A percentile compares a stretch with the other conserved stretches of the same genome.
These are phyloP conservation scores for Moringa oleifera DNA, from an alignment of 345 rosid genomes.

Conservation along the genomic window DNA sequence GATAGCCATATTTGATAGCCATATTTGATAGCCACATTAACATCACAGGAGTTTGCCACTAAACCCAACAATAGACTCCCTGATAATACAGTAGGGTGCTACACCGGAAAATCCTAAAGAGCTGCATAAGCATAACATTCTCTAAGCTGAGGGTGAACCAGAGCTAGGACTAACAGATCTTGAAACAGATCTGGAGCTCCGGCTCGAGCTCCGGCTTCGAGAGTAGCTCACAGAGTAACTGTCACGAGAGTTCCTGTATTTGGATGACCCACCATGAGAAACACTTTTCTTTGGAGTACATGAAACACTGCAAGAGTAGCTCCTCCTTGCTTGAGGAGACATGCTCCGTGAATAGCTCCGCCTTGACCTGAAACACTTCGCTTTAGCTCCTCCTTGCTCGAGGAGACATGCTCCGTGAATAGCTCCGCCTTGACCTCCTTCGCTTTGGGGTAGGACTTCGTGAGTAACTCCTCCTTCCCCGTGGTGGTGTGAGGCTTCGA, in stretches of 20 bases:
- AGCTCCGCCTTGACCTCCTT: slow-evolving; percentile 28
- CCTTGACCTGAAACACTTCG: slow-evolving; percentile 33
- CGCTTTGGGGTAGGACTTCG: slow-evolving; percentile 8
- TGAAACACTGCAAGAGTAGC: slow-evolving; percentile 28
- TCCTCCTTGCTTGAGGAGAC: slow-evolving; percentile 36
- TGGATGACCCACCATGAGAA: slow-evolving; percentile 9
- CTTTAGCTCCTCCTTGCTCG: slow-evolving; percentile 21
- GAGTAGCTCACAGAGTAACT: slow-evolving; percentile 28
- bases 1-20: no score
- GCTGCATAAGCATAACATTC: background rate
- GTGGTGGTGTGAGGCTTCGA: slow-evolving; percentile 13
- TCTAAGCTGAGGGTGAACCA: slow-evolving; percentile 24
- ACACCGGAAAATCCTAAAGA: no score
- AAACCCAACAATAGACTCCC: no score
- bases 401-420: slow-evolving; percentile 40
- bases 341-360: slow-evolving; percentile 37
- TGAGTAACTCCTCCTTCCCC: slow-evolving; percentile 6
- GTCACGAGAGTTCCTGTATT: slow-evolving; percentile 6
- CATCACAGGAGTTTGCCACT: no score
- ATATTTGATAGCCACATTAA: no score
- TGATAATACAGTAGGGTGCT: no score
- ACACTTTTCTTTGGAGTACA: slow-evolving; percentile 25
- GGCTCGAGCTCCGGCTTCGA: slow-evolving; percentile 28
- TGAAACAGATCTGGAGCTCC: slow-evolving; percentile 51
- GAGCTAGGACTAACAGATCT: slow-evolving; percentile 57